Conservation (phyloP, 495 filamentous ascomycete genomes). For the Neurospora terricola region DNA sequence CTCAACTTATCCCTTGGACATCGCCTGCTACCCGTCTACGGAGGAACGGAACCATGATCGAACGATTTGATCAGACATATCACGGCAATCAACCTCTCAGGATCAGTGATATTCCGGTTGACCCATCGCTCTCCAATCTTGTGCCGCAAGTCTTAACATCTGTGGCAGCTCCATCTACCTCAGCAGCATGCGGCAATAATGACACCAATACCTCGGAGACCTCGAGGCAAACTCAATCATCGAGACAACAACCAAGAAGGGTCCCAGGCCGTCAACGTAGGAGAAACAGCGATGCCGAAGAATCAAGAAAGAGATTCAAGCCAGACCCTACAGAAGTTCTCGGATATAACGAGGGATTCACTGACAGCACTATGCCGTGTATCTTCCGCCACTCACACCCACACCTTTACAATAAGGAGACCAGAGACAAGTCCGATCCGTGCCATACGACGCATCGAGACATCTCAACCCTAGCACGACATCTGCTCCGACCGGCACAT, state of each 20-base stretch:
- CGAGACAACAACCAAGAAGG: background rate
- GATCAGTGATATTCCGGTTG: slow-evolving; percentile 3
- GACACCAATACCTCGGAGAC: background rate
- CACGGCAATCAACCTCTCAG: slow-evolving; percentile 3
- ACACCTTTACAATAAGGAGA: slow-evolving; percentile 19
- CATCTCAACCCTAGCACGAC: slow-evolving; percentile 26
- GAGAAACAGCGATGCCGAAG: background rate
- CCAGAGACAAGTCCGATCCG: slow-evolving; percentile 21
- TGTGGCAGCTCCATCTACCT: background rate
- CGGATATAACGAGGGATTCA: slow-evolving; percentile 12
- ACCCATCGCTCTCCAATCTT: slow-evolving; percentile 11
- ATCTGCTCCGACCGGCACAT: slow-evolving; percentile 22
- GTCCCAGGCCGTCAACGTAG: background rate
- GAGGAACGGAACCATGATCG: slow-evolving; percentile 17
- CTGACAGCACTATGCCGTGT: slow-evolving; percentile 23
- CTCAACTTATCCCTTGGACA: slow-evolving; percentile 19
- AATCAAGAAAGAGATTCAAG: background rate
- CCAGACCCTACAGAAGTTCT: background rate
- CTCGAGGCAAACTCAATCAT: background rate
- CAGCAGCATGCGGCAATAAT: background rate
- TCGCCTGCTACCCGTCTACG: slow-evolving; percentile 22
- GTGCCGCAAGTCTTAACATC: background rate
- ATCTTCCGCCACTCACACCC: slow-evolving; percentile 24
- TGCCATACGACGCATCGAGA: slow-evolving; percentile 27
- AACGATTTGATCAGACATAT: slow-evolving; percentile 21